Base-by-base conservation (phyloP, 2,329 filamentous ascomycete species). In the Fonsecaea pugnacius region DNA sequence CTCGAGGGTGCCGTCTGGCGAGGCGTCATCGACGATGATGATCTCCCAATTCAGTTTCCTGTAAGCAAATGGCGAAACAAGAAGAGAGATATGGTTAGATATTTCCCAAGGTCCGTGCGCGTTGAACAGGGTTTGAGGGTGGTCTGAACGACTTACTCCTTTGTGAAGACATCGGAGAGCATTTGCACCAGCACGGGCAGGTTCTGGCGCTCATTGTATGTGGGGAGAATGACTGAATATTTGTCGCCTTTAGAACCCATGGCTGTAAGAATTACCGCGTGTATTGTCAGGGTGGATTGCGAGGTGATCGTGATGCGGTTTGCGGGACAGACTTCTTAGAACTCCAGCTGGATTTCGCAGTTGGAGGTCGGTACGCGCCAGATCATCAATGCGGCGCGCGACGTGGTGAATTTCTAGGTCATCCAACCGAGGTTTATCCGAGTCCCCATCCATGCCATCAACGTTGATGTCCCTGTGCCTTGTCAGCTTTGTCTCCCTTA, bases 181-280 rank as follows among this genome's bases (percentile, higher is more conserved):
- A 99, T 83, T 91, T 92, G 98, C 74, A 90, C 87, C 76, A 98
- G 92, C 77, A 99, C 95, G 74, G 95, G 95, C 71, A 99, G 87
- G 82, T 99, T 99, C 78, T 88, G 89, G 76, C 95, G 91, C 86
- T 99, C 95, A 79, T 99, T 98, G 87, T 96, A 99, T 67, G 95
- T 99, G 63, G 95, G 95, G 70, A 99, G 87, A 76, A 99, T 94
- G 76, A 99, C 89, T 71, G 94, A 96, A 85, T 97, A 99, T 81
- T 94, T 96, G 84, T 95, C 84, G 10, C 57, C 27, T 55, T 67
- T 67, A 60, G 72, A 68, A 12, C 67, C 68, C 78, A 79, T 79
- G 51, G 67, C 76, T 70, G 66, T 46, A 65, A 65, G 40, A 35
- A 5, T 33, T 9, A 32, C 7, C 18, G 7, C 10, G 10, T 32